Conservation (phyloP, 108 stramenopile species). For the Pseudonitzschia pungens region DNA sequence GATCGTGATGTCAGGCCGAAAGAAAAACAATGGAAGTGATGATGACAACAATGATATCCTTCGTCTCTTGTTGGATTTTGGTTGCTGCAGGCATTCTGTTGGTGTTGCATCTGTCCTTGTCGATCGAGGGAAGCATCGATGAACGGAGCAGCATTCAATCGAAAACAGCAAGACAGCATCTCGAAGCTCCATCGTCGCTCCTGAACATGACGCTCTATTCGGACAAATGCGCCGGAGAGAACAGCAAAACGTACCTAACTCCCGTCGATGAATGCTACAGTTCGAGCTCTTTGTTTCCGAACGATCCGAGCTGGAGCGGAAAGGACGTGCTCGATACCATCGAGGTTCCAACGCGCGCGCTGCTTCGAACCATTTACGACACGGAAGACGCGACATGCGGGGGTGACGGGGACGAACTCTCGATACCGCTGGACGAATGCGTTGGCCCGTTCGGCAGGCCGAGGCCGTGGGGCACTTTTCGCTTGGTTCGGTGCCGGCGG, state of each 20-base stretch:
- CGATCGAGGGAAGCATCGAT: background rate
- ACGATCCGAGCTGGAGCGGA: slow-evolving; percentile 43
- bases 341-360: background rate
- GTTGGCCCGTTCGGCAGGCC: slow-evolving; percentile 46
- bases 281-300: slow-evolving; percentile 28
- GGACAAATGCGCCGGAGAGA: slow-evolving; percentile 25
- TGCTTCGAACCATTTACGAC: slow-evolving; percentile 23
- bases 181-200: background rate
- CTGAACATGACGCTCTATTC: slow-evolving; percentile 38
- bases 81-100: background rate
- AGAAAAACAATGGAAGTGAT: no score
- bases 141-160: background rate
- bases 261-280: slow-evolving; percentile 29
- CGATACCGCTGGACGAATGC: slow-evolving; percentile 35
- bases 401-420: slow-evolving; percentile 6
- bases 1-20: no score
- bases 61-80: background rate
- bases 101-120: background rate
- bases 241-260: slow-evolving; percentile 31
- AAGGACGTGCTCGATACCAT: slow-evolving; percentile 23
- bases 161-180: background rate
- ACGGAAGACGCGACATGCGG: slow-evolving; percentile 18
- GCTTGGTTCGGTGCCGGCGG: background rate
- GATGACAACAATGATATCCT: no score
- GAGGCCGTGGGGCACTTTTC: slow-evolving; percentile 44